A percentile compares a stretch with the other conserved stretches of the same genome.
Conservation (phyloP, 2,329 filamentous ascomycete species). For the Botrytis deweyae region DNA sequence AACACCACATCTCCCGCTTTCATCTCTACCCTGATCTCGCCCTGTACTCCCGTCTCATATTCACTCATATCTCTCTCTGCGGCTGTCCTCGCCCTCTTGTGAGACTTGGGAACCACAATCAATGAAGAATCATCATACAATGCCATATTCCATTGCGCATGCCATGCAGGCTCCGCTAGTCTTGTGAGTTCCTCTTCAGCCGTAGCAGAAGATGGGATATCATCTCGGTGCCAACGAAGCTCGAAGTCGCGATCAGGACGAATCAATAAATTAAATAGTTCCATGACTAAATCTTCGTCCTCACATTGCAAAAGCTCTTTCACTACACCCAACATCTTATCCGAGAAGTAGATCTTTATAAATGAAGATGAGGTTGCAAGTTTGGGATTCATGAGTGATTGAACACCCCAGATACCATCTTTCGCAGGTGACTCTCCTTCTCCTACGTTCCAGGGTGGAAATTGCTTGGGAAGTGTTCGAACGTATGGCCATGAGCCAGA, state of each 20-base stretch:
- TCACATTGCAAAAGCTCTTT: constrained; percentile 58
- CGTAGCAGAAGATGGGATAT: constrained; percentile 66
- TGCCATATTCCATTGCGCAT: constrained; percentile 86
- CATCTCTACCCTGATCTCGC: constrained; percentile 64
- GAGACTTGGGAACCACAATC: constrained; percentile 75
- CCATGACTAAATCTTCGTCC: constrained; percentile 73
- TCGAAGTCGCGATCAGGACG: constrained; percentile 69
- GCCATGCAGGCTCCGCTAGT: constrained; percentile 61
- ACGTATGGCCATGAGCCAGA: constrained; percentile 77
- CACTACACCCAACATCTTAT: constrained; percentile 60
- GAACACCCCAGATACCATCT: constrained; percentile 83
- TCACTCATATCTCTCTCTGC: constrained; percentile 66
- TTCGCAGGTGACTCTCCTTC: constrained; percentile 33
- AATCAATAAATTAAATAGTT: constrained; percentile 84
- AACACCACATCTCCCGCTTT: constrained; percentile 78
- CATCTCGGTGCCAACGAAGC: constrained; percentile 83
- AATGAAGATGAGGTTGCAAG: constrained; percentile 64
- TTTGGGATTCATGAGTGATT: constrained; percentile 76
- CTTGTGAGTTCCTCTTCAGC: constrained; percentile 65
- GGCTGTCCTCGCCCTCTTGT: constrained; percentile 68
- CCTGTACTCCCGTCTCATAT: constrained; percentile 60
- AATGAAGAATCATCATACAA: constrained; percentile 73
- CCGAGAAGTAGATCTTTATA: constrained; percentile 69
- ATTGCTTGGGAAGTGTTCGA: constrained; percentile 84
- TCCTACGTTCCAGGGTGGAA: constrained; percentile 74